Evolutionary conservation across 306 rosid species (phyloP).

Genomic region (Trifolium subterraneum): DNA sequence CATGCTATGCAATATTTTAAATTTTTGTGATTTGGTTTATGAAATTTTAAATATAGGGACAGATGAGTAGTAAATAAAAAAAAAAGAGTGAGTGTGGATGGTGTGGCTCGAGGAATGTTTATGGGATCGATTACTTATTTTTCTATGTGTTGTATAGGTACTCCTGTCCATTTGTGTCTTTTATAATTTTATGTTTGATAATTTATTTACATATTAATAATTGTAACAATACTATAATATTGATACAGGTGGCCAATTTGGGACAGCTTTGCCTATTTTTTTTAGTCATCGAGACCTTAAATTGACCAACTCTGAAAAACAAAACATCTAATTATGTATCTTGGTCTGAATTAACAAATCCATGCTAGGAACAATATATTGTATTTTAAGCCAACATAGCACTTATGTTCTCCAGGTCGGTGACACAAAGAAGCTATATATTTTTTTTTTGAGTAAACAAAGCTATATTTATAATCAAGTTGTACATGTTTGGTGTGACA

Average conservation of each 20-base stretch:
- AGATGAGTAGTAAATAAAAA: constrained; percentile 1
- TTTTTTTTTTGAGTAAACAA: neutral
- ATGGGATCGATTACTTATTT: constrained; percentile 36
- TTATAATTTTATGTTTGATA: constrained; percentile 25
- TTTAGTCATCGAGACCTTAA: constrained; percentile 66
- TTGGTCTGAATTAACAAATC: constrained; percentile 34
- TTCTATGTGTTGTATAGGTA: constrained; percentile 8
- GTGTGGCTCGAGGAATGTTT: constrained; percentile 69
- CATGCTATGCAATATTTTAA: no score
- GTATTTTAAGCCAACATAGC: constrained; percentile 24
- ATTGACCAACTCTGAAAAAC: constrained; percentile 44
- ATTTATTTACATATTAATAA: neutral
- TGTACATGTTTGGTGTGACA: neutral
- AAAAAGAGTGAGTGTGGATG: constrained; percentile 26
- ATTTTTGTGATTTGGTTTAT: no score
- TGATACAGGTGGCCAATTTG: constrained; percentile 27
- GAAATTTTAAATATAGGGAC: no score
- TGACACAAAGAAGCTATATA: constrained; percentile 39
- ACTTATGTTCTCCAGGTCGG: constrained; percentile 56
- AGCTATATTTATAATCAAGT: constrained; percentile 11
- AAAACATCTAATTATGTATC: constrained; percentile 26
- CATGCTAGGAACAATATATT: constrained; percentile 13
- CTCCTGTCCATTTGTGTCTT: constrained; percentile 37
- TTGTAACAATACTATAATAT: neutral
- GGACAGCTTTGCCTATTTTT: constrained; percentile 40